A percentile compares a stretch with the other conserved stretches of the same genome.
Evolutionary conservation across 2,329 filamentous ascomycete species (phyloP).

Genomic region (Aspergillus phoenicis): DNA sequence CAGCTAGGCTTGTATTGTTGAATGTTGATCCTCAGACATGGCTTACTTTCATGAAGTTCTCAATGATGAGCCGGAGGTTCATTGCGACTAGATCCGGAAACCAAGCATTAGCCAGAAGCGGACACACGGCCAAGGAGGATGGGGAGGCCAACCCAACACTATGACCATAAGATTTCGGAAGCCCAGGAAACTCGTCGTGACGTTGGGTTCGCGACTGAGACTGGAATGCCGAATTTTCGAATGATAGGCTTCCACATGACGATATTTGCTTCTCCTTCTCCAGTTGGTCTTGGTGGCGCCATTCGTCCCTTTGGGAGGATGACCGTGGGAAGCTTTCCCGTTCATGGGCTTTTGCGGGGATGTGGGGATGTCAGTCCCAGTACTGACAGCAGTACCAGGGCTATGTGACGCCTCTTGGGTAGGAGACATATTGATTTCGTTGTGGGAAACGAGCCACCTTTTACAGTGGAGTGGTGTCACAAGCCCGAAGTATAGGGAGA

Average conservation of each 20-base stretch:
- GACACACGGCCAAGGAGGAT: background rate
- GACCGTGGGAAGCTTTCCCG: constrained; percentile 10
- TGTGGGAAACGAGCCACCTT: background rate
- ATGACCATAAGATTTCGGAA: constrained; percentile 97
- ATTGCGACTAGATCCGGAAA: constrained; percentile 69
- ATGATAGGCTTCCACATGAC: constrained; percentile 88
- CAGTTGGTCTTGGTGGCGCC: constrained; percentile 26
- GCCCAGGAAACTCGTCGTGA: constrained; percentile 81
- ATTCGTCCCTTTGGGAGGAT: constrained; percentile 9
- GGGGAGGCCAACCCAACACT: constrained; percentile 67
- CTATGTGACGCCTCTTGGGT: background rate
- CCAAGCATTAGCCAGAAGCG: constrained; percentile 13
- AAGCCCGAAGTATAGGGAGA: background rate
- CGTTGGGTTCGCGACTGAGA: constrained; percentile 77
- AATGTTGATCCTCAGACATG: background rate
- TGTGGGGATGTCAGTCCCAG: constrained; percentile 27
- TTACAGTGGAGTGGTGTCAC: background rate
- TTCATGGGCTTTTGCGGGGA: constrained; percentile 18
- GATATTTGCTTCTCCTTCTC: constrained; percentile 68
- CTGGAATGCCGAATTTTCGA: constrained; percentile 71
- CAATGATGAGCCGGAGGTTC: constrained; percentile 90
- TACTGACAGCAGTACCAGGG: constrained; percentile 20
- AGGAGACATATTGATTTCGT: background rate
- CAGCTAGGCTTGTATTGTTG: constrained; percentile 1
- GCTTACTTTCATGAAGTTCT: constrained; percentile 88